Conservation (phyloP, 345 rosid genomes). For the Carallia brachiata region DNA sequence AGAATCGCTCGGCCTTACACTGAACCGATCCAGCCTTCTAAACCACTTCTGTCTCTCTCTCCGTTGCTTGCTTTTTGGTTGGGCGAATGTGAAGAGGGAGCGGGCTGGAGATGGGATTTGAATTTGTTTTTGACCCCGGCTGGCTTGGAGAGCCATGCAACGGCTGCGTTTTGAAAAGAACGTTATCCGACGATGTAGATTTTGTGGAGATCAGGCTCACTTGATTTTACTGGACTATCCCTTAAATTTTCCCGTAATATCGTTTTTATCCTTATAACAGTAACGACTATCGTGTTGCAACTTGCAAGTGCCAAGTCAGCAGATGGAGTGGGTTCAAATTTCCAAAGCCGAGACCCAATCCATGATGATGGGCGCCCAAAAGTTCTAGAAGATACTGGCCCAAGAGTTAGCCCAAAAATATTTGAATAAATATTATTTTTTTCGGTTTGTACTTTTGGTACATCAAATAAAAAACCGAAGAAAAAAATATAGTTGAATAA, state of each 20-base stretch:
- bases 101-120: slow-evolving; percentile 55
- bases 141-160: slow-evolving; percentile 25
- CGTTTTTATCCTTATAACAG: too few relatives aligned
- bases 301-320: not conserved
- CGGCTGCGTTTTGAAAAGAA: slow-evolving; percentile 8
- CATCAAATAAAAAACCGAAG: too few relatives aligned
- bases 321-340: not conserved
- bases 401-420: too few relatives aligned
- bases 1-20: slow-evolving; percentile 34
- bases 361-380: too few relatives aligned
- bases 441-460: too few relatives aligned
- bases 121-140: slow-evolving; percentile 52
- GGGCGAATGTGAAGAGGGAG: slow-evolving; percentile 42
- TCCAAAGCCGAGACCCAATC: too few relatives aligned
- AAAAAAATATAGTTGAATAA: too few relatives aligned
- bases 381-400: too few relatives aligned
- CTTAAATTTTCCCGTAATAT: not conserved
- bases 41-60: slow-evolving; percentile 1
- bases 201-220: not conserved
- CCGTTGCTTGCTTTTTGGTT: slow-evolving; percentile 13
- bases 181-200: slow-evolving; percentile 16
- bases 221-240: not conserved
- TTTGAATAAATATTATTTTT: too few relatives aligned
- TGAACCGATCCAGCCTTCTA: slow-evolving; percentile 12
- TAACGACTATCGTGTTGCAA: not conserved